Base-by-base conservation (phyloP, 2,329 filamentous ascomycete species). In the Colletotrichum tamarilloi region DNA sequence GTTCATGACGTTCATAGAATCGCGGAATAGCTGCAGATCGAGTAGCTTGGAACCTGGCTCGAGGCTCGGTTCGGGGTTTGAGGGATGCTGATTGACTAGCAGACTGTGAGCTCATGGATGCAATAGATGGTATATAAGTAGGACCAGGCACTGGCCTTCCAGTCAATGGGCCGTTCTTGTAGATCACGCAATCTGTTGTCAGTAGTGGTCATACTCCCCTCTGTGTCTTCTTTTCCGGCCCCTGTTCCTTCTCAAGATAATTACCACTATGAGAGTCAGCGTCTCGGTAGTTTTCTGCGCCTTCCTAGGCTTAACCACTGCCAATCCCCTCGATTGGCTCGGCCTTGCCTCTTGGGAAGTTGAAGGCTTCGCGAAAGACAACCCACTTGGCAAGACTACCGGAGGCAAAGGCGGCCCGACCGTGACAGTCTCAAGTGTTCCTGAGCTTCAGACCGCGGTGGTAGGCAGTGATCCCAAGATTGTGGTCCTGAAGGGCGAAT, bases 401-500 rank as follows among this genome's bases (percentile, higher is more conserved):
- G 83, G 84, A 6, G 84, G 84, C 14, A 77, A 79, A 42, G 83
- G 86, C 5, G 90, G 82, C 60, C 85, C 86, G 11, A 88, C 85
- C 0, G 84, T 87, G 8, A 85, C 84, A 1, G 82, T 85, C 32
- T 85, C 77, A 12, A 86, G 82, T 8, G 82, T 81, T 3, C 82
- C 81, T 63, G 81, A 84, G 56, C 82, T 89, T 55, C 79, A 81
- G 8, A 79, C 82, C 0, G 87, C 87, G 9, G 85, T 87, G 12
- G 77, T 79, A 12, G 85, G 82, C 19, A 81, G 85, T 19, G 79
- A 79, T 3, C 82, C 82, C 19, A 81, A 82, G 75, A 85, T 83
- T 46, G 82, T 89, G 38, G 83, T 85, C 72, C 81, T 87, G 62
- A 83, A 76, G 70, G 85, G 84, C 28, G 79, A 77, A 5, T 83